phyloP scores from a whole-genome alignment of 352 stramenopile genomes.

The Pythium phragmiticola region DNA sequence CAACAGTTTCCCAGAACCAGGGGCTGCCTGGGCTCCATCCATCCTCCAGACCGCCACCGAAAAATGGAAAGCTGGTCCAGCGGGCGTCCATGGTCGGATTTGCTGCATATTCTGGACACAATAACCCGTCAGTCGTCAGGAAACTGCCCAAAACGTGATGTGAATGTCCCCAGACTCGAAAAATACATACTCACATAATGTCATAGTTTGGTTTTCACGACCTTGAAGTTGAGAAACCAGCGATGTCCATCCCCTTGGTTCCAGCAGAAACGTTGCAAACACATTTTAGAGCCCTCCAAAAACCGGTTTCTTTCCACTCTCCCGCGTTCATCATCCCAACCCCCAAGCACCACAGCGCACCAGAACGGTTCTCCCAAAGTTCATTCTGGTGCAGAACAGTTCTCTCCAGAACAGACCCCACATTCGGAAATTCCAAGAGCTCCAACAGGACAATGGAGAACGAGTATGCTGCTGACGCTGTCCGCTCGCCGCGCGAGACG shows the following conservation, averaged over 20 bases:
- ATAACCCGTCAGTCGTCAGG: background rate
- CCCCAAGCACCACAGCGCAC: constrained; percentile 6
- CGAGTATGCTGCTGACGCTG: background rate
- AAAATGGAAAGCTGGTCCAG: too few relatives aligned
- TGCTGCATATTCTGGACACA: too few relatives aligned
- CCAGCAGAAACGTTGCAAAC: constrained; percentile 2
- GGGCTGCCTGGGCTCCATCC: too few relatives aligned
- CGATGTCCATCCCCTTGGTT: constrained; percentile 12
- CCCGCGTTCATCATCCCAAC: background rate
- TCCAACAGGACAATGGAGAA: background rate
- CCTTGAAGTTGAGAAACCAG: constrained; percentile 16
- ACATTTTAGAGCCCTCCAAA: constrained; percentile 8
- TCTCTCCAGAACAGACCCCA: background rate
- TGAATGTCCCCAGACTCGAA: background rate
- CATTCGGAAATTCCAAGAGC: background rate
- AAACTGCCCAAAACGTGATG: background rate
- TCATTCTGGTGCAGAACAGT: constrained; percentile 6
- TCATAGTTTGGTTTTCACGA: constrained; percentile 3
- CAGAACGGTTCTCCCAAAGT: constrained; percentile 3
- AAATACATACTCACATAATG: constrained; percentile 8
- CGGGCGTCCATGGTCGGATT: too few relatives aligned
- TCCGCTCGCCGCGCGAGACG: constrained; percentile 9
- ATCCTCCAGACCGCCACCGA: too few relatives aligned
- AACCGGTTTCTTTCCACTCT: constrained; percentile 1
- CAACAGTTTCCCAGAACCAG: too few relatives aligned